Evolutionary conservation across 352 stramenopile species (phyloP).

Genomic region (Phytophthora megakarya): DNA sequence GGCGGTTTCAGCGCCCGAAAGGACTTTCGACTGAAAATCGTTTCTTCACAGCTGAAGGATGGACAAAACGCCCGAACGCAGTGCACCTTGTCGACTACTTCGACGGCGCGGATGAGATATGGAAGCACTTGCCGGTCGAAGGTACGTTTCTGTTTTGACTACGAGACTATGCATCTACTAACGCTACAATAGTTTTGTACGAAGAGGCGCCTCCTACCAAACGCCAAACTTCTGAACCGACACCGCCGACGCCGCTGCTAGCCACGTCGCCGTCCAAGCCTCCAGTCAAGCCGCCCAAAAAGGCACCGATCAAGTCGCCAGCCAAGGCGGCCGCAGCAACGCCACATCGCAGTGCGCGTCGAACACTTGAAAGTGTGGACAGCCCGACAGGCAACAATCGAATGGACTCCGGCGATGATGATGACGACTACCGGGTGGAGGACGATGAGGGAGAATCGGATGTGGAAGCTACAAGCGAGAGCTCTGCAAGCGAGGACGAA

Average conservation of each 20-base stretch:
- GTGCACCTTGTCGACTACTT: slow-evolving; percentile 13
- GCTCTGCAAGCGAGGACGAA: not conserved
- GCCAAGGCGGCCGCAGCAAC: not conserved
- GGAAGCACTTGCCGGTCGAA: slow-evolving; percentile 7
- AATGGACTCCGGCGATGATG: not conserved
- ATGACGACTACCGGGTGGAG: not conserved
- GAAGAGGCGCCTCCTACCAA: too few species aligned
- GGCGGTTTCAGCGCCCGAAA: slow-evolving; percentile 8
- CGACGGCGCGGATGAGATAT: slow-evolving; percentile 8
- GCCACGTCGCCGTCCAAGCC: not conserved
- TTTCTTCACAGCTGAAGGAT: slow-evolving; percentile 5
- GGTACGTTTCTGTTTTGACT: too few species aligned
- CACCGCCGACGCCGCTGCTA: not conserved
- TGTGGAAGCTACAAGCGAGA: not conserved
- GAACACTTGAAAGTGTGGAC: not conserved
- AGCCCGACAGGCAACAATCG: not conserved
- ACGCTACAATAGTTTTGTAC: too few species aligned
- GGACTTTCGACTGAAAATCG: not conserved
- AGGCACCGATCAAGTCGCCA: not conserved
- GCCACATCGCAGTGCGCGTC: not conserved
- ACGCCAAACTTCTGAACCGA: too few species aligned
- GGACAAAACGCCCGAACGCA: not conserved
- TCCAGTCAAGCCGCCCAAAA: not conserved
- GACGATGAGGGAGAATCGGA: too few species aligned
- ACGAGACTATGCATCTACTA: too few species aligned